Conservation (phyloP, 805 yeast genomes). For the Kuraishia molischiana region DNA sequence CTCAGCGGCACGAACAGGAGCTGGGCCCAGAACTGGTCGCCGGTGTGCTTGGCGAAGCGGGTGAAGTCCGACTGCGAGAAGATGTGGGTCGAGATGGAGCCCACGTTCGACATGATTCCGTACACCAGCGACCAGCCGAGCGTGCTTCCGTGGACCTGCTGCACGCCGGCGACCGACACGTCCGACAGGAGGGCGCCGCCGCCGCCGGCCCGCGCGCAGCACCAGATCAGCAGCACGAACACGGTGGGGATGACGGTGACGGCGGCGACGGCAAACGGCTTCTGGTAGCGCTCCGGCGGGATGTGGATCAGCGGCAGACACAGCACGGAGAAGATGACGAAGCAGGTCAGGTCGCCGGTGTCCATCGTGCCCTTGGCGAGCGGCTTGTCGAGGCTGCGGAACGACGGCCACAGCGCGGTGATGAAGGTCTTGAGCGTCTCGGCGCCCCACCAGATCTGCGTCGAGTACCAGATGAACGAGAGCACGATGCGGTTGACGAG, state of each 20-base stretch:
- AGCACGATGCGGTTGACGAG: constrained; percentile 31
- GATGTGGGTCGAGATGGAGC: constrained; percentile 26
- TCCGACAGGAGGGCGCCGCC: neutral
- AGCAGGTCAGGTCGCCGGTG: constrained; percentile 29
- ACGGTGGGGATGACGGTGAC: neutral
- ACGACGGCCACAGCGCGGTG: constrained; percentile 26
- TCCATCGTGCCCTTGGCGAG: constrained; percentile 27
- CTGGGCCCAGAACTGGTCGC: constrained; percentile 17
- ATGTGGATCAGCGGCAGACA: constrained; percentile 29
- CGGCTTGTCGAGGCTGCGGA: constrained; percentile 26
- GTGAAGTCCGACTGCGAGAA: constrained; percentile 26
- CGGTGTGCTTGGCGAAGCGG: constrained; percentile 15
- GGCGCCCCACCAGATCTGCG: constrained; percentile 38
- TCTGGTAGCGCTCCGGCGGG: constrained; percentile 29
- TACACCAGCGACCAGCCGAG: constrained; percentile 32
- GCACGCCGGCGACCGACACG: constrained; percentile 2
- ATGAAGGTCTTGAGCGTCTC: constrained; percentile 28
- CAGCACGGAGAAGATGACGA: constrained; percentile 32
- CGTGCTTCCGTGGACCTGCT: neutral
- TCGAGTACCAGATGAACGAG: constrained; percentile 35
- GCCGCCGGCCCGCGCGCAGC: constrained; percentile 2
- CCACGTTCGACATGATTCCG: constrained; percentile 28
- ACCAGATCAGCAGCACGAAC: neutral
- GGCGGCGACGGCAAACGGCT: neutral
- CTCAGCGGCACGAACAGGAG: constrained; percentile 18